These are phyloP conservation scores for Coemansia sp. DNA, from an alignment of 192 early-diverging fungal genomes.

Conservation along the genomic window DNA sequence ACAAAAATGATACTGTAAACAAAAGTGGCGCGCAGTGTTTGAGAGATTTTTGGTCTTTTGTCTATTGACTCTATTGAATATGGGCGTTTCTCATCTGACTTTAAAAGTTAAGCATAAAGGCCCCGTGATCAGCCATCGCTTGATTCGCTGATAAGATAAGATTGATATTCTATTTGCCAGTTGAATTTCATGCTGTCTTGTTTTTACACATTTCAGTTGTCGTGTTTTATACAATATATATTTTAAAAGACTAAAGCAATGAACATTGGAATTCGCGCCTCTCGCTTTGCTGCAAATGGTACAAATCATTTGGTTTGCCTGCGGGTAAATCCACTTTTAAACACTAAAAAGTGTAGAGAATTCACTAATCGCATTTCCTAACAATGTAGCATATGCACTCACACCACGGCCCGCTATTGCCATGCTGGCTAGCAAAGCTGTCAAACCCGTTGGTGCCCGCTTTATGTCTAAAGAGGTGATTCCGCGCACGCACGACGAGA, in stretches of 20 bases:
- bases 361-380: constrained; percentile 5
- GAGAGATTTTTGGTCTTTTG: background rate
- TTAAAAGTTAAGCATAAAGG: background rate
- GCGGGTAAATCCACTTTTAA: background rate
- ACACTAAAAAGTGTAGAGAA: background rate
- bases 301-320: constrained; percentile 1
- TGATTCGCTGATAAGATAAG: constrained; percentile 8
- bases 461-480: constrained; percentile 43
- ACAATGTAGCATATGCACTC: background rate
- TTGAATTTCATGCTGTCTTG: background rate
- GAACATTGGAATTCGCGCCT: constrained; percentile 33
- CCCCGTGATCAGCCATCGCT: constrained; percentile 1
- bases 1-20: background rate
- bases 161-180: background rate
- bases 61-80: background rate
- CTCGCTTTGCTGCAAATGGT: constrained; percentile 25
- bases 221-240: background rate
- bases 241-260: background rate
- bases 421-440: background rate
- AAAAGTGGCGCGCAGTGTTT: too few species aligned
- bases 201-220: background rate
- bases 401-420: background rate
- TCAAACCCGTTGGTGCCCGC: constrained; percentile 5
- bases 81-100: too few species aligned
- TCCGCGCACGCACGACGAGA: constrained; percentile 53